Base-by-base conservation (phyloP, 2,329 filamentous ascomycete genomes). In the Penicillium brasilianum region DNA sequence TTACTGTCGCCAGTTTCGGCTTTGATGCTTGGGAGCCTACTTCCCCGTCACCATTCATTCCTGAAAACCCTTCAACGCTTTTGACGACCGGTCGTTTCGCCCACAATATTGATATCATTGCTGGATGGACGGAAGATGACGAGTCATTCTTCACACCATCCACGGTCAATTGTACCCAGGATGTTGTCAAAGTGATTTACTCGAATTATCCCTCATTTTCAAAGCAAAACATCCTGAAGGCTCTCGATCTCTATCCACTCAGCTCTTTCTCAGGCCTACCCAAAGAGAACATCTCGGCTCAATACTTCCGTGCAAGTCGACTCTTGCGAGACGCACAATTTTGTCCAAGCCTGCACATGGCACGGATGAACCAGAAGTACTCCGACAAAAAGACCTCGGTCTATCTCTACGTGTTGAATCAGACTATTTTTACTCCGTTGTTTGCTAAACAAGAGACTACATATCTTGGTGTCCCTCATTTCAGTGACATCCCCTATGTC, bases 401-500 rank as follows among this genome's bases (percentile, higher is more conserved):
- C 51, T 63, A 63, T 30, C 50, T 63, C 39, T 63, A 58, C 25
- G 46, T 52, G 20, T 18, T 63, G 37, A 60, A 63, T 28, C 58
- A 63, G 55, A 63, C 61, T 13, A 39, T 60, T 13, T 60, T 63
- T 37, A n/a, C 54, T 28, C 55, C 54, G 10, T n/a, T 56, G 14
- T 41, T 56, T 20, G 55, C 32, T 1, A 14, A 52, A 10, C 14
- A 43, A 4, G 22, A 20, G 11, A 49, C 34, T 2, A 30, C 51
- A 5, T 61, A 58, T 34, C 41, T 50, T 22, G 50, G 55, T 10
- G 58, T 61, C 13, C 51, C 58, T 4, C 61, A 63, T 20, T 61
- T 63, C 30, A 63, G 58, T 37, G 61, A 63, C 22, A 58, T 63
- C 22, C 61, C 61, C 13, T 63, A 56, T 28, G 61, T 58, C 13